Evolutionary conservation across 2,329 filamentous ascomycete genomes (phyloP).

Genomic region (Penicillium hordei): DNA sequence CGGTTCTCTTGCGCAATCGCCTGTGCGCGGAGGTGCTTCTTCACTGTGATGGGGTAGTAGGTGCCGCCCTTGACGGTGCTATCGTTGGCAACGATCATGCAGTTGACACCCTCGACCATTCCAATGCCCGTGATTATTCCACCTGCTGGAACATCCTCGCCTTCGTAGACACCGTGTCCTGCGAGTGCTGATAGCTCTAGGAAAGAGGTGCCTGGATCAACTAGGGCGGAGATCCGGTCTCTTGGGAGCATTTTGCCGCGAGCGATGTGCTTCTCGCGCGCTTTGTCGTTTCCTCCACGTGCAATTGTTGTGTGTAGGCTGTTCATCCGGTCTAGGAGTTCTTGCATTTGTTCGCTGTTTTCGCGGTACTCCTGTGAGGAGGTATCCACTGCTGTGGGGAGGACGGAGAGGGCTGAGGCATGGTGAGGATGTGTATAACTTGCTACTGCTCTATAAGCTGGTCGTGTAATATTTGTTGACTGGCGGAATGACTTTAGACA

Average conservation of each 20-base stretch:
- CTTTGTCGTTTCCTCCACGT: conserved; percentile 75
- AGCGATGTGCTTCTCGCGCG: conserved; percentile 80
- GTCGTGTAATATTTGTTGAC: conserved; percentile 5
- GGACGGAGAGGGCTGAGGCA: conserved; percentile 75
- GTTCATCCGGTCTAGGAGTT: conserved; percentile 67
- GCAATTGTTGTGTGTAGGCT: conserved; percentile 70
- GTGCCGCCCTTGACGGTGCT: conserved; percentile 97
- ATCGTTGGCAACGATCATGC: conserved; percentile 92
- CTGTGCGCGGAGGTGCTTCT: conserved; percentile 94
- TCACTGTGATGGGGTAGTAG: conserved; percentile 95
- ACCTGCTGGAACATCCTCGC: conserved; percentile 82
- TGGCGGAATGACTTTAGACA: conserved; percentile 7
- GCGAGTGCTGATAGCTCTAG: conserved; percentile 92
- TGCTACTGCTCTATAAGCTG: conserved; percentile 54
- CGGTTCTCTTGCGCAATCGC: conserved; percentile 85
- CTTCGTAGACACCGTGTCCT: conserved; percentile 79
- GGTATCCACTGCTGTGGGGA: conserved; percentile 74
- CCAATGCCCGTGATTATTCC: conserved; percentile 93
- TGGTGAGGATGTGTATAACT: conserved; percentile 80
- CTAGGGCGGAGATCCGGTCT: conserved; percentile 80
- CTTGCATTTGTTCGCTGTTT: conserved; percentile 75
- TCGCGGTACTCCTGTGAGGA: conserved; percentile 76
- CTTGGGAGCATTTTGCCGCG: conserved; percentile 92
- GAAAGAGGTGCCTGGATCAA: conserved; percentile 88
- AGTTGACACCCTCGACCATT: conserved; percentile 83